These are phyloP conservation scores for Aphanoascus verrucosus DNA, from an alignment of 2,329 filamentous ascomycete genomes.

Conservation along the genomic window DNA sequence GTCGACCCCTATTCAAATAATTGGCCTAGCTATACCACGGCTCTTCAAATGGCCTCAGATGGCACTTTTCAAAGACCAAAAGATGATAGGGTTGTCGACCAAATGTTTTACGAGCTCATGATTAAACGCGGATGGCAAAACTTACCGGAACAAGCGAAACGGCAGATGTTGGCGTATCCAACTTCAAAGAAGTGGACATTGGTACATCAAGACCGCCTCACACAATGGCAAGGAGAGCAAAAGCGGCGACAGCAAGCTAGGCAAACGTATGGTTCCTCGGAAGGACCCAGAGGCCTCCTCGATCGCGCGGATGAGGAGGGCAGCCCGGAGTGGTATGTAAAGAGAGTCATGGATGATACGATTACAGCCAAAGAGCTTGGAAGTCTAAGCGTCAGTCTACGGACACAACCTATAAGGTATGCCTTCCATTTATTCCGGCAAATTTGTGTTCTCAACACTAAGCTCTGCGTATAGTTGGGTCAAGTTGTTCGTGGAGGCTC, in stretches of 20 bases:
- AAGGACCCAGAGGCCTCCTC: constrained; percentile 55
- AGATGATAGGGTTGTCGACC: constrained; percentile 67
- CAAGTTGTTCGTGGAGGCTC: constrained; percentile 88
- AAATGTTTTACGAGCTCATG: constrained; percentile 89
- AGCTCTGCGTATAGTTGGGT: constrained; percentile 56
- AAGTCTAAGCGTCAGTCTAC: constrained; percentile 83
- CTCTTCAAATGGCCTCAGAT: constrained; percentile 27
- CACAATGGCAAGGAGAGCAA: constrained; percentile 89
- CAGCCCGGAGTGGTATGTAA: constrained; percentile 95
- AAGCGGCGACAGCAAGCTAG: constrained; percentile 69
- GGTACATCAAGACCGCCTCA: constrained; percentile 86
- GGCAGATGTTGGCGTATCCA: constrained; percentile 94
- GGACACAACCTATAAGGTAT: constrained; percentile 80
- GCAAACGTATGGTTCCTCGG: constrained; percentile 56
- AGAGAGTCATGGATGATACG: constrained; percentile 90
- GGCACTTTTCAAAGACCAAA: constrained; percentile 24
- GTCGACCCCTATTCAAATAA: constrained; percentile 35
- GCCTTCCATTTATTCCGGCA: constrained; percentile 6
- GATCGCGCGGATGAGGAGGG: constrained; percentile 85
- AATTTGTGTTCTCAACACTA: neutral
- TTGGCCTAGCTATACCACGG: constrained; percentile 35
- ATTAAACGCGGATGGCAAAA: constrained; percentile 97
- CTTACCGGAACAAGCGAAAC: constrained; percentile 80
- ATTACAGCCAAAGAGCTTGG: constrained; percentile 85
- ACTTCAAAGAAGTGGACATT: constrained; percentile 95